Percentiles rank a stretch among this genome's conserved stretches.
Conservation (phyloP, 805 yeast genomes). For the Lipomyces kockii region DNA sequence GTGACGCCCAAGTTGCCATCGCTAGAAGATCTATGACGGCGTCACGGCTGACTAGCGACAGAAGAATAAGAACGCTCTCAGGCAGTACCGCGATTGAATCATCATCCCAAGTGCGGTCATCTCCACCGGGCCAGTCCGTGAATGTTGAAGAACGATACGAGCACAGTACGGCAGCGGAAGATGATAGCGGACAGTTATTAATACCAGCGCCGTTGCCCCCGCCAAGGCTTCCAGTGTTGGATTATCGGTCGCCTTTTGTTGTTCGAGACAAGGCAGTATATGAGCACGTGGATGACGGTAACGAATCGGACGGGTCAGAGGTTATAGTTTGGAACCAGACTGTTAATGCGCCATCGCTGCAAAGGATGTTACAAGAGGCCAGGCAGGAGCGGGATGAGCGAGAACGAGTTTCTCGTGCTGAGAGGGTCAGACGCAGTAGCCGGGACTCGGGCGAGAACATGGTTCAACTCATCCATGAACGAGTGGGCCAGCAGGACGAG, state of each 20-base stretch:
- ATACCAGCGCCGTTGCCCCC: constrained; percentile 16
- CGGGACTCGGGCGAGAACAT: not conserved
- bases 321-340: constrained; percentile 15
- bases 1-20: not conserved
- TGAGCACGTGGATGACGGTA: not conserved
- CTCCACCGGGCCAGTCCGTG: not conserved
- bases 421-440: not conserved
- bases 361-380: not conserved
- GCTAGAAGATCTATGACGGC: not conserved
- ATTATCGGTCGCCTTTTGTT: constrained; percentile 18
- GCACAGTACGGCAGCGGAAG: constrained; percentile 1
- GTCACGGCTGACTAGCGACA: not conserved
- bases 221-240: constrained; percentile 19
- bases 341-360: constrained; percentile 7
- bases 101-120: not conserved
- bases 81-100: constrained; percentile 1
- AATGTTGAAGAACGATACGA: not conserved
- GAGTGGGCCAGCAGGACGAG: not conserved
- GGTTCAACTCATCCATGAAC: not conserved
- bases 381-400: constrained; percentile 9
- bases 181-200: constrained; percentile 9
- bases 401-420: not conserved
- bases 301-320: constrained; percentile 3
- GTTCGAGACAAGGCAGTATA: constrained; percentile 1
- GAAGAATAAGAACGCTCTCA: constrained; percentile 5